A percentile compares a stretch with the other conserved stretches of the same genome.
Evolutionary conservation across 805 yeast genomes (phyloP).

Genomic region (Kodamaea kaohsiungensis): DNA sequence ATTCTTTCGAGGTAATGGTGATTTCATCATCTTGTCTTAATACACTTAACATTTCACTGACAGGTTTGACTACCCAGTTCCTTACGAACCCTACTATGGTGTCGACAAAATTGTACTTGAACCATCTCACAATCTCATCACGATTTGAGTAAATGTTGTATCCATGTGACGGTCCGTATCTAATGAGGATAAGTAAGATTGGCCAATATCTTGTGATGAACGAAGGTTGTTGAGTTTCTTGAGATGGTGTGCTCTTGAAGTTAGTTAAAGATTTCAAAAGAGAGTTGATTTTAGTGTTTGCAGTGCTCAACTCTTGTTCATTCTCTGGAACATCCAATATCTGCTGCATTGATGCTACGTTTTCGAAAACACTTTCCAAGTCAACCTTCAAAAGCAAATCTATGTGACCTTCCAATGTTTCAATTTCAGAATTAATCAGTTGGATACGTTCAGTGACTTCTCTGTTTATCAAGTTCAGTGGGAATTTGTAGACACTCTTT

Average conservation of each 20-base stretch:
- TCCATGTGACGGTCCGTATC: constrained; percentile 57
- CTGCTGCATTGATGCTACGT: constrained; percentile 8
- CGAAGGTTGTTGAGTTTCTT: constrained; percentile 34
- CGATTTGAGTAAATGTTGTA: constrained; percentile 50
- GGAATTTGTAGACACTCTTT: constrained; percentile 5
- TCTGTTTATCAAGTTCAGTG: constrained; percentile 20
- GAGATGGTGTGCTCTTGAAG: constrained; percentile 3
- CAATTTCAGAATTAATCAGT: constrained; percentile 23
- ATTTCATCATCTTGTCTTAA: constrained; percentile 84
- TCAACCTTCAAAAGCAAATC: constrained; percentile 26
- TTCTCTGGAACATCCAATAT: constrained; percentile 1
- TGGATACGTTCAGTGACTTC: constrained; percentile 28
- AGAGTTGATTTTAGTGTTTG: background rate
- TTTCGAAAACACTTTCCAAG: constrained; percentile 3
- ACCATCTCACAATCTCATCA: constrained; percentile 55
- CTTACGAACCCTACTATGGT: constrained; percentile 65
- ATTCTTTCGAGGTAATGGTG: constrained; percentile 76
- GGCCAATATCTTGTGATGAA: constrained; percentile 68
- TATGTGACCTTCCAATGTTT: constrained; percentile 21
- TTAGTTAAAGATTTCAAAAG: constrained; percentile 2
- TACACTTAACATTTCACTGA: constrained; percentile 68
- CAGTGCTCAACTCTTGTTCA: background rate
- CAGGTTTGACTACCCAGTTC: constrained; percentile 85
- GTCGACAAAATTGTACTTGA: constrained; percentile 58
- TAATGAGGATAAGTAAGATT: constrained; percentile 34